Base-by-base conservation (phyloP, 1,139 yeast genomes). In the Saccharomyces hybrid region DNA sequence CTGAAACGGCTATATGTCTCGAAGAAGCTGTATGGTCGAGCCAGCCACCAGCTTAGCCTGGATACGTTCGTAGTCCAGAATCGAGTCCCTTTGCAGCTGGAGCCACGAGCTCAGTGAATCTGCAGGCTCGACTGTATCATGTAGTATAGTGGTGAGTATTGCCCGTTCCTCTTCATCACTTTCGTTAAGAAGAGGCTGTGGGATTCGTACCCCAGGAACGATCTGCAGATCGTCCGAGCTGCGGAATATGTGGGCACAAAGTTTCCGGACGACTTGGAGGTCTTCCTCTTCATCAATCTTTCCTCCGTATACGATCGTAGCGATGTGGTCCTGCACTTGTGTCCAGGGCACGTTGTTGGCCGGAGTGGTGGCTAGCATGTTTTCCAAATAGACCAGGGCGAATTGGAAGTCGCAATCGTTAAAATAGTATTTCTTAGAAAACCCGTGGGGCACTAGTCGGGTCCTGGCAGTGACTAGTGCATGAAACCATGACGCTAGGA, bases 391-490 rank as follows among this genome's bases (percentile, higher is more conserved):
- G 63, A 5, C 63, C 62, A 48, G 80, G 61, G 67, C 78, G 38
- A 81, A 75, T n/a, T 73, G 73, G 56, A 85, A 79, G 65, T 90
- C 96, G n/a, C 84, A 72, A 57, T 87, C 89, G 64, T 82, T 86
- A 62, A 89, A 79, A 57, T 86, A 95, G 64, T 87, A 85, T 6
- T 61, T 64, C 61, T 79, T 78, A 1, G 72, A 64, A 70, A 88
- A 86, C 0, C 95, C 88, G 5, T 79, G 65, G 0, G 93, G 90
- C 1, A 76, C 76, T 59, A 76, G 84, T 48, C 85, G 75, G 48
- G 79, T 68, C 53, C 88, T 71, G 57, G 84, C 89, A 48, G 76
- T 76, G 3, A 88, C 62, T 1, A 84, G 62, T 0, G 86, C 76
- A 66, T 88, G 95, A 58, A 78, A 78, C 96, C 96, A 88, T 0